phyloP scores from a whole-genome alignment of 371 early-diverging fungal genomes.

The Globomyces sp. region DNA sequence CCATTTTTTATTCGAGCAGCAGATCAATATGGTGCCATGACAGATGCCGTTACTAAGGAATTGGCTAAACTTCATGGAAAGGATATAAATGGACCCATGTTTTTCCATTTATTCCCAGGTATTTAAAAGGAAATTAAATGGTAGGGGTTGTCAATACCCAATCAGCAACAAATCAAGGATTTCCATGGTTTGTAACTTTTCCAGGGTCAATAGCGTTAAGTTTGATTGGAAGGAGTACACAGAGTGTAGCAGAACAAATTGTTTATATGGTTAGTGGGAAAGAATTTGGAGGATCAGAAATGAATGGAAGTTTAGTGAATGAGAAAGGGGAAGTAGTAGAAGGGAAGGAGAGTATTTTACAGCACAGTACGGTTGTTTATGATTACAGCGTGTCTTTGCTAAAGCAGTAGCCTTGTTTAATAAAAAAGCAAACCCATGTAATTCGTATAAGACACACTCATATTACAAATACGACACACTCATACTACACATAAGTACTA shows the following conservation, averaged over 20 bases:
- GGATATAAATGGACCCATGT: background rate
- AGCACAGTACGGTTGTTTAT: no score
- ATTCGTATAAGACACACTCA: no score
- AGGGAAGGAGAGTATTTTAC: no score
- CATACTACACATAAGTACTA: no score
- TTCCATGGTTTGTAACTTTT: conserved; percentile 4
- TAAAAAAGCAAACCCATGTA: no score
- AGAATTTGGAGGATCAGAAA: conserved; percentile 5
- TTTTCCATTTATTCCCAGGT: conserved; percentile 9
- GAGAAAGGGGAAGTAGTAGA: no score
- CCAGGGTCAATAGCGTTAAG: background rate
- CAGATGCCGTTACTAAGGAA: conserved; percentile 27
- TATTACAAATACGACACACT: no score
- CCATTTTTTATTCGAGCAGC: conserved; percentile 26
- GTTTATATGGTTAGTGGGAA: background rate
- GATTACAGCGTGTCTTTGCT: no score
- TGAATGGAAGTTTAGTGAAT: background rate
- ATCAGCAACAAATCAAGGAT: background rate
- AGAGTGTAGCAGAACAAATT: conserved; percentile 6
- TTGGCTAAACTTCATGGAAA: conserved; percentile 6
- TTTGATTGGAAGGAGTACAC: background rate
- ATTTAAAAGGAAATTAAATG: background rate
- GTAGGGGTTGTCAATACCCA: background rate
- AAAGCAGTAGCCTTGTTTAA: no score
- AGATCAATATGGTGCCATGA: conserved; percentile 13